These are phyloP conservation scores for Suhomyces maxii DNA, from an alignment of 1,139 yeast genomes.

Conservation along the genomic window DNA sequence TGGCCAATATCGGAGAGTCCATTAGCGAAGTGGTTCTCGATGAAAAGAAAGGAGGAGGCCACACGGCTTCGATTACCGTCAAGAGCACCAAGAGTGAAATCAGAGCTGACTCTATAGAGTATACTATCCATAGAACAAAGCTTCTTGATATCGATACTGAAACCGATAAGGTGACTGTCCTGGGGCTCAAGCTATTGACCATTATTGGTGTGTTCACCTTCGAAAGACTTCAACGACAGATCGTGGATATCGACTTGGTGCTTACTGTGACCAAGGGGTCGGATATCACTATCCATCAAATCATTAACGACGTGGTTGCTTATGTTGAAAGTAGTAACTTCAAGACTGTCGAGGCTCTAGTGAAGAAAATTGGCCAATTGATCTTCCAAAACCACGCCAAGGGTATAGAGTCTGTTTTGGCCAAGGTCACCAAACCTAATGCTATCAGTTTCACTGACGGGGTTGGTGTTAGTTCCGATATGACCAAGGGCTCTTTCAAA, in stretches of 20 bases:
- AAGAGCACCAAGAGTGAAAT: conserved; percentile 55
- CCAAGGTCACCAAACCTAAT: conserved; percentile 78
- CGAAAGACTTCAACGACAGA: conserved; percentile 80
- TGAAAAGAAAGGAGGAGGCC: conserved; percentile 53
- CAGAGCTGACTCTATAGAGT: conserved; percentile 52
- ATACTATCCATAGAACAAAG: conserved; percentile 32
- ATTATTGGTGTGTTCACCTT: conserved; percentile 90
- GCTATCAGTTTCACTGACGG: conserved; percentile 86
- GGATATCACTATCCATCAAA: conserved; percentile 30
- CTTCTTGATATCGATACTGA: conserved; percentile 7
- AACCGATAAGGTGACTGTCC: conserved; percentile 39
- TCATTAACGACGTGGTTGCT: conserved; percentile 47
- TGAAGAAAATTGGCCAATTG: conserved; percentile 68
- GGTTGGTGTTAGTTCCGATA: conserved; percentile 77
- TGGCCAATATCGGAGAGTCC: conserved; percentile 57
- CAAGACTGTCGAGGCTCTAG: conserved; percentile 92
- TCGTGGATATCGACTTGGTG: conserved; percentile 60
- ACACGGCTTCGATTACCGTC: conserved; percentile 45
- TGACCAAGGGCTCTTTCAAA: conserved; percentile 41
- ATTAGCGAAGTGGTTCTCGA: conserved; percentile 51
- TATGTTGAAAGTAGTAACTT: conserved; percentile 76
- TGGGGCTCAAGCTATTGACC: conserved; percentile 61
- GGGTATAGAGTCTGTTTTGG: conserved; percentile 39
- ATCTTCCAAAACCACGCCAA: conserved; percentile 41
- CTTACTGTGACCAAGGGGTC: conserved; percentile 32